Evolutionary conservation across 2,329 filamentous ascomycete genomes (phyloP).

Genomic region (Diaporthe sp.): DNA sequence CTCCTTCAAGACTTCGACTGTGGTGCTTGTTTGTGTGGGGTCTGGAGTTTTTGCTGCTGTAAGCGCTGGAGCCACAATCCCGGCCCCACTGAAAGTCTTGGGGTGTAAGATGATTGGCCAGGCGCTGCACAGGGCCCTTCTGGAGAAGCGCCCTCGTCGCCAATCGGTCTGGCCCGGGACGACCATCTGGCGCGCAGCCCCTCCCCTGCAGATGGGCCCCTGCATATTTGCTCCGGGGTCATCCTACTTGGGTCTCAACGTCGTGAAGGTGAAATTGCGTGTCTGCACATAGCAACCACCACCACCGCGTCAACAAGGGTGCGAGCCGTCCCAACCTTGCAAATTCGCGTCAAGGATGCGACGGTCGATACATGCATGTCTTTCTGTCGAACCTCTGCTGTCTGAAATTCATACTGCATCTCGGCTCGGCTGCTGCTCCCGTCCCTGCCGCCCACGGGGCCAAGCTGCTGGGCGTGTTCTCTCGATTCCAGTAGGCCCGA

Average conservation of each 20-base stretch:
- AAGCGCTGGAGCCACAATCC: slow-evolving; percentile 13
- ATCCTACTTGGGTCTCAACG: slow-evolving; percentile 6
- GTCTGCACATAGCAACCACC: slow-evolving; percentile 16
- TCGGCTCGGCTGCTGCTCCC: slow-evolving; percentile 24
- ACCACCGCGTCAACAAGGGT: slow-evolving; percentile 11
- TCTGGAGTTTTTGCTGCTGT: slow-evolving; percentile 11
- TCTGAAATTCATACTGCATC: background rate
- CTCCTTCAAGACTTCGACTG: slow-evolving; percentile 10
- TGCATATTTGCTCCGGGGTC: slow-evolving; percentile 16
- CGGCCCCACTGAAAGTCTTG: background rate
- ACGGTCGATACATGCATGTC: slow-evolving; percentile 3
- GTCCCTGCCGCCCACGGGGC: background rate
- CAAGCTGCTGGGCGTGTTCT: background rate
- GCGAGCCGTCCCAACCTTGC: background rate
- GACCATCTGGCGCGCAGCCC: slow-evolving; percentile 32
- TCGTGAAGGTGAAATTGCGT: slow-evolving; percentile 28
- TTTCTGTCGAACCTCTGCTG: background rate
- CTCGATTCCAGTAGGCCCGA: background rate
- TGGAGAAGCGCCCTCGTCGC: slow-evolving; percentile 35
- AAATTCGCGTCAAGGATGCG: slow-evolving; percentile 11
- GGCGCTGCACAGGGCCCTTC: background rate
- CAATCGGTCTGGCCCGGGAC: slow-evolving; percentile 37
- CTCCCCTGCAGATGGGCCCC: slow-evolving; percentile 39
- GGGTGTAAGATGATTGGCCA: slow-evolving; percentile 40
- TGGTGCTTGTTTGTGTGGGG: background rate